Conservation (phyloP, 2,329 filamentous ascomycete genomes). For the Phyllachora maydis region DNA sequence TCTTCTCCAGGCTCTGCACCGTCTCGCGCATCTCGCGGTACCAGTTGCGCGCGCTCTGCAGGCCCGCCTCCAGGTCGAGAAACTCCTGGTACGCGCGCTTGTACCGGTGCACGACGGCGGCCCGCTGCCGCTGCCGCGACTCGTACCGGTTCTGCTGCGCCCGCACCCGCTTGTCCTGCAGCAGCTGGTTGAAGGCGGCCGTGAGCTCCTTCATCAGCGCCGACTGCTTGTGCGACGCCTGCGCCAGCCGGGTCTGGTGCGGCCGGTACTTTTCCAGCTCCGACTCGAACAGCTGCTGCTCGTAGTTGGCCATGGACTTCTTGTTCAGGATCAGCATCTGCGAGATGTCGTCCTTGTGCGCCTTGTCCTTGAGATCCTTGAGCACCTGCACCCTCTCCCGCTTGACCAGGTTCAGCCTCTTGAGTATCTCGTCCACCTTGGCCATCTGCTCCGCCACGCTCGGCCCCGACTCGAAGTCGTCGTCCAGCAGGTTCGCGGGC, state of each 20-base stretch:
- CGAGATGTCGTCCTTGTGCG: slow-evolving; percentile 91
- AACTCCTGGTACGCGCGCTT: slow-evolving; percentile 86
- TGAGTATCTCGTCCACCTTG: slow-evolving; percentile 72
- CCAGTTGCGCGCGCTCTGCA: slow-evolving; percentile 78
- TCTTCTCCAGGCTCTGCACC: slow-evolving; percentile 78
- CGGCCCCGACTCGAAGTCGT: slow-evolving; percentile 66
- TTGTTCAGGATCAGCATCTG: slow-evolving; percentile 96
- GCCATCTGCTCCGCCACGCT: slow-evolving; percentile 81
- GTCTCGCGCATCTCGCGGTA: slow-evolving; percentile 94
- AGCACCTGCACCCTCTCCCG: slow-evolving; percentile 77
- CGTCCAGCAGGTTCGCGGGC: slow-evolving; percentile 83
- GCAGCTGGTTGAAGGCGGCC: slow-evolving; percentile 60
- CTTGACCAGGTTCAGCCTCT: slow-evolving; percentile 83
- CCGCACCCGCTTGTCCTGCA: slow-evolving; percentile 86
- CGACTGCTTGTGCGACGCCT: slow-evolving; percentile 89
- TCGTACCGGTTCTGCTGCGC: slow-evolving; percentile 95
- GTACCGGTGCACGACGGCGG: slow-evolving; percentile 66
- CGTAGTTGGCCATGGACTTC: slow-evolving; percentile 82
- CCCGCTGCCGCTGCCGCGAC: slow-evolving; percentile 62
- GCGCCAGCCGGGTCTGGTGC: slow-evolving; percentile 75
- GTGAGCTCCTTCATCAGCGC: slow-evolving; percentile 91
- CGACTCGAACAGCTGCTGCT: slow-evolving; percentile 78
- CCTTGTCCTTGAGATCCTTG: slow-evolving; percentile 96
- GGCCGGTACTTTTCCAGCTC: slow-evolving; percentile 96
- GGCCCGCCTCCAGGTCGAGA: slow-evolving; percentile 67